Evolutionary conservation across 1,284 basidiomycete genomes (phyloP).

Genomic region (Moesziomyces parantarcticus): DNA sequence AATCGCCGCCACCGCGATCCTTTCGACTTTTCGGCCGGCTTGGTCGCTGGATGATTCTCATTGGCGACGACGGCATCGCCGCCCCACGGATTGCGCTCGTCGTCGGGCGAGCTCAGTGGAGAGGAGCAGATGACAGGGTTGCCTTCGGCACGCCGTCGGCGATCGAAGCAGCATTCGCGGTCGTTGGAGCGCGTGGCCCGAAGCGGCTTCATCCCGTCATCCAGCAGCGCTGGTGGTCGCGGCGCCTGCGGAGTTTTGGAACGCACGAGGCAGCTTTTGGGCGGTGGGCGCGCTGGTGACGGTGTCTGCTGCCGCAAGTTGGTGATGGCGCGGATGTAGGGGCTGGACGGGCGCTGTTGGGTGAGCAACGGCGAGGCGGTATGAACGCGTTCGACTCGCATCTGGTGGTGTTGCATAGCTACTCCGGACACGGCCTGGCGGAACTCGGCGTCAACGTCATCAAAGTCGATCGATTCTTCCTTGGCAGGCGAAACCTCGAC

Average conservation of each 20-base stretch:
- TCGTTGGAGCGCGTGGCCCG: conserved; percentile 22
- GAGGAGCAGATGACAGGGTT: conserved; percentile 28
- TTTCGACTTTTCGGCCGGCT: conserved; percentile 11
- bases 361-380: background rate
- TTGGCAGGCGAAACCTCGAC: conserved; percentile 18
- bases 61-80: background rate
- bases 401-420: conserved; percentile 7
- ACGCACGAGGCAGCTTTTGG: conserved; percentile 34
- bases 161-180: conserved; percentile 12
- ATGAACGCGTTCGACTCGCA: background rate
- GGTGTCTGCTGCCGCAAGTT: conserved; percentile 6
- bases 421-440: conserved; percentile 22
- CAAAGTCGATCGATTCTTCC: conserved; percentile 27
- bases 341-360: conserved; percentile 7
- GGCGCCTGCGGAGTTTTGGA: conserved; percentile 39
- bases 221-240: conserved; percentile 8
- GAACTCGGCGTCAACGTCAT: conserved; percentile 30
- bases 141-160: conserved; percentile 28
- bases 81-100: conserved; percentile 14
- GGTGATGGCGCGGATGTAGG: conserved; percentile 14
- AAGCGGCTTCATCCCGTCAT: conserved; percentile 23
- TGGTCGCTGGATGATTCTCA: background rate
- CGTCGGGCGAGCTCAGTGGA: conserved; percentile 20
- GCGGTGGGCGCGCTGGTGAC: conserved; percentile 5
- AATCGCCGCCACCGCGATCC: conserved; percentile 30